Evolutionary conservation across 2,329 filamentous ascomycete genomes (phyloP).

Genomic region (Nannizzia gypsea): DNA sequence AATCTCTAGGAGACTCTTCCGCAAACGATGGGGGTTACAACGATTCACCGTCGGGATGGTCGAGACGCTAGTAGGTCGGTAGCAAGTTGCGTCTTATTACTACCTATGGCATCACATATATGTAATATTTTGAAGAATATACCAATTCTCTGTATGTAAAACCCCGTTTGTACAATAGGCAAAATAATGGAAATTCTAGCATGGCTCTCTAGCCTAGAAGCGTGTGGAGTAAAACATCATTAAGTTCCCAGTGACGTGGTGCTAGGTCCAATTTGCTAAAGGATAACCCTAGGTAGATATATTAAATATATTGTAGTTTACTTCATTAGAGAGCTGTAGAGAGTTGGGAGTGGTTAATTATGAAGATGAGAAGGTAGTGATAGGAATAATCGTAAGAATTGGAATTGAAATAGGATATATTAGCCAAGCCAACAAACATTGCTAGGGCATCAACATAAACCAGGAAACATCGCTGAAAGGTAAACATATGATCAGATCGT

Average conservation of each 20-base stretch:
- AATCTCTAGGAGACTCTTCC: background rate
- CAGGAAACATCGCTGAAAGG: background rate
- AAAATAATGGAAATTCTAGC: too few relatives aligned
- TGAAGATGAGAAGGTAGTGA: background rate
- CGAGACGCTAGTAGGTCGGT: background rate
- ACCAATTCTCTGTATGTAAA: too few relatives aligned
- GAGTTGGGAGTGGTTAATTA: background rate
- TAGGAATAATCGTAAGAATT: background rate
- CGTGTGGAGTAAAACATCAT: too few relatives aligned
- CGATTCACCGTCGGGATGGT: constrained; percentile 11
- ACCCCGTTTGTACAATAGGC: too few relatives aligned
- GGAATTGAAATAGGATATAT: background rate
- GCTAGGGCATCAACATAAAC: background rate
- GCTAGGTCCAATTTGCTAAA: too few relatives aligned
- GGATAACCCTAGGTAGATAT: too few relatives aligned
- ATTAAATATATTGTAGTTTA: too few relatives aligned
- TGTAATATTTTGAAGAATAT: too few relatives aligned
- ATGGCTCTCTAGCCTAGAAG: too few relatives aligned
- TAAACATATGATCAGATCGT: background rate
- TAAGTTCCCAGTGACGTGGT: too few relatives aligned
- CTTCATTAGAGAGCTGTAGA: too few relatives aligned
- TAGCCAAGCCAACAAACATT: background rate
- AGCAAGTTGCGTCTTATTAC: background rate
- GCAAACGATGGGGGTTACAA: background rate
- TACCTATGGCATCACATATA: too few relatives aligned